Base-by-base conservation (phyloP, 148 eudicot species). In the Chenopodium album region DNA sequence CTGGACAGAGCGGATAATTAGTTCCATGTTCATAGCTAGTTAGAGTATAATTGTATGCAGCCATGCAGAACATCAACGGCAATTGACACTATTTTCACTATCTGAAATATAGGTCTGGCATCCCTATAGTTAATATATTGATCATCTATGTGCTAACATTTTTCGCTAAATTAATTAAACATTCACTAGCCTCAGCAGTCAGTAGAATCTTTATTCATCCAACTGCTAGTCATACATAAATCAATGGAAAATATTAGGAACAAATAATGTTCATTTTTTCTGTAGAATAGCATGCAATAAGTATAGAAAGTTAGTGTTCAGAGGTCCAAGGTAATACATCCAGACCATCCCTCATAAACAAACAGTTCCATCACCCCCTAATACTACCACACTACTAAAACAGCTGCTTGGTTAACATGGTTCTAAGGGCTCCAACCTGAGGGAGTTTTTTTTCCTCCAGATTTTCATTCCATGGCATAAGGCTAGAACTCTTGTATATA, bases 1-100 rank as follows among this genome's bases (percentile, higher is more conserved):
- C 99, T 96, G 94, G 78, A 47, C 29, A 70, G 19, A 31, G 41
- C 26, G 76, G 2, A 76, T 29, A 29, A 4, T 12, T 56, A 56
- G 72, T 56, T 14, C 63, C 20, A 29, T 50, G 13, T 71, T 20
- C 23, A 32, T 52, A 20, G 37, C 60, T 17, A 67, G 37, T 78
- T 4, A 41, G 64, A 71, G 19, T 28, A 72, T 72, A n/a, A 14
- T 0, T 56, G 22, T 17, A 13, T 47, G 34, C 64, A 29, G 29
- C 16, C 16, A 77, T 47, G 56, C 68, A 83, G 62, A 23, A 44
- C 44, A 26, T 32, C 9, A 46, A 48, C 65, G 78, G 14, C 71
- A 63, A n/a, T 47, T 77, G 59, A 22, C 70, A 23, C 32, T 22
- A 63, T 46, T 63, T 10, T 56, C 2, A 28, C 28, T 56, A 76